Percentiles rank a stretch among this genome's conserved stretches.
These are phyloP conservation scores for Pseudogymnoascus sp. DNA, from an alignment of 2,329 filamentous ascomycete species.

Conservation along the genomic window DNA sequence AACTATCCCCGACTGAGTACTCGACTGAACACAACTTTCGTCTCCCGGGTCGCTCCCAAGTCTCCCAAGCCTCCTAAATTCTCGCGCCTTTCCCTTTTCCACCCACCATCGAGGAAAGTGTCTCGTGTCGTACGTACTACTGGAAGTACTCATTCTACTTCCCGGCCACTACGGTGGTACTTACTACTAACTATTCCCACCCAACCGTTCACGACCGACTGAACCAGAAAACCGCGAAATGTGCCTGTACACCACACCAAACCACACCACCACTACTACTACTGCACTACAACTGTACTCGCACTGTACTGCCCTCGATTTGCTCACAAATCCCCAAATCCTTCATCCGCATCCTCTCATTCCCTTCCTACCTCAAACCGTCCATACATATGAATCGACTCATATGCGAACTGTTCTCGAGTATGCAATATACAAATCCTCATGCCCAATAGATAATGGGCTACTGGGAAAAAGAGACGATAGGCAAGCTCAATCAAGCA, in stretches of 20 bases:
- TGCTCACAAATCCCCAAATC: background rate
- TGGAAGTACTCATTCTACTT: background rate
- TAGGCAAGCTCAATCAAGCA: background rate
- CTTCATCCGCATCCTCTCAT: background rate
- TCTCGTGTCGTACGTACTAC: background rate
- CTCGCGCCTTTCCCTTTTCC: background rate
- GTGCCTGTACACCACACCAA: background rate
- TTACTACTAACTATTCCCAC: background rate
- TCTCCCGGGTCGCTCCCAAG: background rate
- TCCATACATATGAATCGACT: background rate
- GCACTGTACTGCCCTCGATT: background rate
- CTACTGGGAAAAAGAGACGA: background rate
- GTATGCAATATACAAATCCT: background rate
- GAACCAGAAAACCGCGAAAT: background rate
- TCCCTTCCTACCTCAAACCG: background rate
- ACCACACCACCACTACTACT: background rate
- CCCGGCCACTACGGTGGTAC: background rate
- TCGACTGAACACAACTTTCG: background rate
- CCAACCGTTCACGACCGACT: background rate
- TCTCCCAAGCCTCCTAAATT: background rate
- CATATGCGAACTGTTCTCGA: background rate
- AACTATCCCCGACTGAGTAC: background rate
- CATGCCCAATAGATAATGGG: background rate
- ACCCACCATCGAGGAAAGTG: background rate
- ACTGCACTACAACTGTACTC: background rate